Base-by-base conservation (phyloP, 148 eudicot species). In the Persicaria maculosa region DNA sequence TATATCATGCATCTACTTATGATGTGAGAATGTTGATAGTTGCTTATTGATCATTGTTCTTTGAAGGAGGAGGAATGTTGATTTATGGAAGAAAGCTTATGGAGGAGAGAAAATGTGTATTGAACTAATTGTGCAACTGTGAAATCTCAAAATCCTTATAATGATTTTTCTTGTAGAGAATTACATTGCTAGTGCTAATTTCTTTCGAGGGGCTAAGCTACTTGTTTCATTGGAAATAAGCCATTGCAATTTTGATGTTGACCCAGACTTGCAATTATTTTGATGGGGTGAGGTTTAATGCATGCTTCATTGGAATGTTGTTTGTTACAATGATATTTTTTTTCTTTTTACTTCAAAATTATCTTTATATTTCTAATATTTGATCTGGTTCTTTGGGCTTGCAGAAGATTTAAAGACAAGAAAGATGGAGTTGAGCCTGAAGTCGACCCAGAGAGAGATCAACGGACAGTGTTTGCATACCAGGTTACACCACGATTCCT, bases 361-460 rank as follows among this genome's bases (percentile, higher is more conserved):
- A 20, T 20, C 22, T 9, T 59, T 8, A 1, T 59, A 20, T 20
- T 22, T 59, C 14, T 59, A 59, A 9, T 59, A 22, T 22, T 0
- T 59, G 40, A 20, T 59, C 22, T 83, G 74, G 22, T 81, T 77
- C 79, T 53, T 81, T 69, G 69, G 72, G 71, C 31, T 83, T 80
- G 80, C 88, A 95, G 98, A 95, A 92, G 93, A 84, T 86, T 79
- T 53, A 92, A 86, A 79, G 98, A 90, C 0, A 95, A 95, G 80
- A 92, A 89, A 73, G 98, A 91, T 72, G 85, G 82, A 6, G 83
- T 77, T 25, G 97, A 92, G 82, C 98, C 98, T 81, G 98, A 95
- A 86, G 97, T 93, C 75, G 98, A 95, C 78, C 98, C 97, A 46
- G 98, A 95, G 83, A 88, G 98, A 86, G 98, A 95, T 73, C 98